Evolutionary conservation across 495 filamentous ascomycete species (phyloP).

Genomic region (Aspergillus kassunensis): DNA sequence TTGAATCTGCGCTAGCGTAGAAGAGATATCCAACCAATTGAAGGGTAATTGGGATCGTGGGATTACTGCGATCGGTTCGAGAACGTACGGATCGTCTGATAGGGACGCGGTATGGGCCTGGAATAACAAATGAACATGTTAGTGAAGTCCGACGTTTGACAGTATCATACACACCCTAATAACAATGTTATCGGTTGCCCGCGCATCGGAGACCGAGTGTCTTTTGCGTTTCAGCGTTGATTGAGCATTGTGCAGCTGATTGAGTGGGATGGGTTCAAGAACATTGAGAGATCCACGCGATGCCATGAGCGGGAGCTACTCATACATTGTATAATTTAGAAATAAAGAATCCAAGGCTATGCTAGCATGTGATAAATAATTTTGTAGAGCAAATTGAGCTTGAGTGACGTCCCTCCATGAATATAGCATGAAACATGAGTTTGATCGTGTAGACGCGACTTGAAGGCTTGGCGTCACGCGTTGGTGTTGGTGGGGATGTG

Average conservation of each 20-base stretch:
- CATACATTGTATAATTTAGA: conserved; percentile 14
- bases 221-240: conserved; percentile 34
- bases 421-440: not conserved
- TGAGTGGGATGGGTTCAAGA: conserved; percentile 36
- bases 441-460: conserved; percentile 6
- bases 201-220: conserved; percentile 17
- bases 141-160: not conserved
- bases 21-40: conserved; percentile 56
- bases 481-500: conserved; percentile 11
- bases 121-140: not conserved
- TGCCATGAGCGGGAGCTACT: conserved; percentile 31
- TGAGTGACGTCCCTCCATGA: no score
- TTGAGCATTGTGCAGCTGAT: conserved; percentile 28
- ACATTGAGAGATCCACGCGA: conserved; percentile 28
- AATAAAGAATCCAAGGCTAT: not conserved
- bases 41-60: conserved; percentile 58
- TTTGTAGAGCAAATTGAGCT: no score
- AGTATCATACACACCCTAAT: conserved; percentile 29
- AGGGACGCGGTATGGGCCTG: conserved; percentile 58
- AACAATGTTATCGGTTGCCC: conserved; percentile 26
- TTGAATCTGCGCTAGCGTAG: conserved; percentile 49
- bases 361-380: not conserved
- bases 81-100: conserved; percentile 53
- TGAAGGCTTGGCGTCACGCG: conserved; percentile 34
- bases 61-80: conserved; percentile 58